Base-by-base conservation (phyloP, 2,329 filamentous ascomycete genomes). In the Trichoderma afroharzianum region DNA sequence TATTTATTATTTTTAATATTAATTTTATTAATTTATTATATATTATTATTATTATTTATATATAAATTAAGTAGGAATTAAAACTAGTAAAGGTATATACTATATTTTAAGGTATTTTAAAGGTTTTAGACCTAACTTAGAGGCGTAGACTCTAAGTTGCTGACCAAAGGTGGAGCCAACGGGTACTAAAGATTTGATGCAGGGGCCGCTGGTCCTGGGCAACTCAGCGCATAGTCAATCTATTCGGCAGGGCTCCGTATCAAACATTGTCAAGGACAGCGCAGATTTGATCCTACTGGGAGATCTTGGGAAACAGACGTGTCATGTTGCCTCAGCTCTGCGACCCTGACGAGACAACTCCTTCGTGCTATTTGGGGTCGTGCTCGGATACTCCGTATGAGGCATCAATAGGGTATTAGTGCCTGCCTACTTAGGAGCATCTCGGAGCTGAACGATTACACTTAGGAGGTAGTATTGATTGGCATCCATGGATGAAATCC, bases 271-370 rank as follows among this genome's bases (percentile, higher is more conserved):
- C 21, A 15, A 59, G 28, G n/a, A 26, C 67, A 1, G 39, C 57
- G 33, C 67, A 62, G 66, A 69, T 63, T 61, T 59, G 55, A 69
- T 61, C 66, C 15, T 24, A 26, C 55, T 69, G 26, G 36, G 36
- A 53, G 61, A 66, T 59, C 50, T 21, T 21, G 39, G 36, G 28
- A 59, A 59, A 62, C 4, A 33, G 61, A 64, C 62, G n/a, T 66
- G 24, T 71, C 68, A 71, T 64, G 50, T 66, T 36, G 58, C 58
- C 58, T 32, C 33, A 59, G 15, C 47, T 18, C 4, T 32, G 43
- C 58, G 36, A 24, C 30, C 32, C 50, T 26, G 26, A 61, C 21
- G 66, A 68, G 57, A 68, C 36, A 62, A 61, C 66, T 68, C 55
- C 66, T 68, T 47, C 26, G 33, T 59, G 55, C 33, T 59, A 3